phyloP scores from a whole-genome alignment of 208 protist species.

The Balamuthia mandrillaris region DNA sequence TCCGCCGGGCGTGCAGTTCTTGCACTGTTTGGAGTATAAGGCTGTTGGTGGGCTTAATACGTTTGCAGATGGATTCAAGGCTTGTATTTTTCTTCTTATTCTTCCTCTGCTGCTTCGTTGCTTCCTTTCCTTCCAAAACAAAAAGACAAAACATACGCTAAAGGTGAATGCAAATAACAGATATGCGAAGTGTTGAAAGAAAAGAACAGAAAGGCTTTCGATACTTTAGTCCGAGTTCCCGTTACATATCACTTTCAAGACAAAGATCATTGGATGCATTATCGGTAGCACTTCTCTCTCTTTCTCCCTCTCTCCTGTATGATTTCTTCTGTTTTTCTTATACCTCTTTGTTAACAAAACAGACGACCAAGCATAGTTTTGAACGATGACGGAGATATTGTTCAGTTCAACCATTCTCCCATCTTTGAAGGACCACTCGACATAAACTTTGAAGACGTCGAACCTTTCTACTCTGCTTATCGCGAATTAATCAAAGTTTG shows the following conservation, averaged over 20 bases:
- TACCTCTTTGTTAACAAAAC: too few species aligned
- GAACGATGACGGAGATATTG: background rate
- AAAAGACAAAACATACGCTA: background rate
- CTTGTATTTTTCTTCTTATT: background rate
- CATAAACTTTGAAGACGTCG: background rate
- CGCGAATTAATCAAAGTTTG: background rate
- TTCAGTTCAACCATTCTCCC: background rate
- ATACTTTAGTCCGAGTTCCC: background rate
- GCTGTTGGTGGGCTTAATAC: constrained; percentile 32
- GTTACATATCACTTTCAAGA: constrained; percentile 20
- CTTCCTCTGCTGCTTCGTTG: background rate
- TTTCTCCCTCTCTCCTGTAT: too few species aligned
- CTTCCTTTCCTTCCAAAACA: background rate
- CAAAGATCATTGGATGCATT: background rate
- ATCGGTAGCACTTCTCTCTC: background rate
- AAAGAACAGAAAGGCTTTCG: background rate
- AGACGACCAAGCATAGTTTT: constrained; percentile 8
- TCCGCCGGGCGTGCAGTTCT: constrained; percentile 38
- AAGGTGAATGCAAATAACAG: too few species aligned
- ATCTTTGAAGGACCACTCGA: constrained; percentile 29
- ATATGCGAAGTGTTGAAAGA: constrained; percentile 1
- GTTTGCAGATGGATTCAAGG: constrained; percentile 33
- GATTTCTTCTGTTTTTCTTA: background rate
- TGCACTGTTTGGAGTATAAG: constrained; percentile 35
- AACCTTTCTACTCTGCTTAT: constrained; percentile 9